Base-by-base conservation (phyloP, 2,329 filamentous ascomycete genomes). In the Tolypocladium cylindrosporum region DNA sequence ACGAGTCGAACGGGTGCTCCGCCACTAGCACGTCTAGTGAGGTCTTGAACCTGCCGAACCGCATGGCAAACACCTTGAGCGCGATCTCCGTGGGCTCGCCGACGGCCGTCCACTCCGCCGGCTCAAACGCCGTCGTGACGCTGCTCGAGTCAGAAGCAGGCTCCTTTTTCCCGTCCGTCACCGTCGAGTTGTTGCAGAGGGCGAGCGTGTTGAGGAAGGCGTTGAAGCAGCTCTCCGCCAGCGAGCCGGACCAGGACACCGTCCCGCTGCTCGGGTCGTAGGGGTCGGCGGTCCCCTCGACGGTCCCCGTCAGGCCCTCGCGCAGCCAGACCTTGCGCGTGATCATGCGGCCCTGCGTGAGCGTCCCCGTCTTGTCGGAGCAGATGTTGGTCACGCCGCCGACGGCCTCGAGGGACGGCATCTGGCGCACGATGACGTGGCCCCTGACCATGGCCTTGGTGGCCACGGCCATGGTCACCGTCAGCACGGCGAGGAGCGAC, bases 71-170 rank as follows among this genome's bases (percentile, higher is more conserved):
- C 11, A 90, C 86, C 62, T 88, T 85, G 19, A 90, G 81, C 13
- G 88, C 87, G 59, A 90, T 88, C 64, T 90, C 87, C 4, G 88
- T 90, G 4, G 86, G 85, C 63, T 88, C 85, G 54, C 85, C 86
- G 48, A 84, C 73, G 24, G 83, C 83, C 48, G 75, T 78, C 83
- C 84, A 88, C 2, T 74, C 68, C 4, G 71, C 68, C 36, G 72
- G 69, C 19, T 74, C 71, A 16, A 75, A 72, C n/a, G 74, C 66
- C 10, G 76, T 79, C 5, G 77, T 76, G 55, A 75, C 73, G 39
- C 77, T 79, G 53, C 75, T 77, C 11, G 75, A 75, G 61, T 79
- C 77, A 24, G 72, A 74, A 56, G 74, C 72, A n/a, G 70, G 66
- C 57, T 78, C 75, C 58, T 78, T 76, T 63, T 76, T 78, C 40